Evolutionary conservation across 768 basidiomycete species (phyloP).

Genomic region (Podaxis sp.): DNA sequence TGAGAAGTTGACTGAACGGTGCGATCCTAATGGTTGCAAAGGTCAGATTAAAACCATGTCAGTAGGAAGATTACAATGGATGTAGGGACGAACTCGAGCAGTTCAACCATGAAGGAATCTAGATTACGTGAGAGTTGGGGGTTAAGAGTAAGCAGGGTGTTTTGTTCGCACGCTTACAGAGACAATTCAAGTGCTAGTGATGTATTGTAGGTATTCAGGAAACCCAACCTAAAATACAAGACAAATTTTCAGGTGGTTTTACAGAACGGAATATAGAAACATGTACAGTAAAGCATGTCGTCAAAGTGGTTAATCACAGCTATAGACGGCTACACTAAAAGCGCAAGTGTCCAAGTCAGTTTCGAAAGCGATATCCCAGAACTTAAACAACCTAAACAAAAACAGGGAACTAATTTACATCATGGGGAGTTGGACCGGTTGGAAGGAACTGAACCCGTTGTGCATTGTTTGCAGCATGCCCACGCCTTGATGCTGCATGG

Average conservation of each 20-base stretch:
- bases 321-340: no score
- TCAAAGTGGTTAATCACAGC: no score
- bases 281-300: no score
- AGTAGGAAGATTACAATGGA: not conserved
- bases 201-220: no score
- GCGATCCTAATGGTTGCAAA: constrained; percentile 31
- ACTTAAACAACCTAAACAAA: not conserved
- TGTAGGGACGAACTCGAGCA: constrained; percentile 20
- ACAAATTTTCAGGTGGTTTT: no score
- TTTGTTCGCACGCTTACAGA: no score
- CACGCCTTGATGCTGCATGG: constrained; percentile 12
- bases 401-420: not conserved
- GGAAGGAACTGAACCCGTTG: constrained; percentile 25
- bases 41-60: not conserved
- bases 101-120: constrained; percentile 11
- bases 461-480: constrained; percentile 14
- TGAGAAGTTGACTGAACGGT: constrained; percentile 37
- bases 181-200: no score
- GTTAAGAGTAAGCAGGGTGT: no score
- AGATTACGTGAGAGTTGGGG: no score
- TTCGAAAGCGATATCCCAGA: not conserved
- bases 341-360: not conserved
- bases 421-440: constrained; percentile 20
- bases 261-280: no score
- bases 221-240: no score